Base-by-base conservation (phyloP, 2,329 filamentous ascomycete species). In the Tetracladium maxilliforme region DNA sequence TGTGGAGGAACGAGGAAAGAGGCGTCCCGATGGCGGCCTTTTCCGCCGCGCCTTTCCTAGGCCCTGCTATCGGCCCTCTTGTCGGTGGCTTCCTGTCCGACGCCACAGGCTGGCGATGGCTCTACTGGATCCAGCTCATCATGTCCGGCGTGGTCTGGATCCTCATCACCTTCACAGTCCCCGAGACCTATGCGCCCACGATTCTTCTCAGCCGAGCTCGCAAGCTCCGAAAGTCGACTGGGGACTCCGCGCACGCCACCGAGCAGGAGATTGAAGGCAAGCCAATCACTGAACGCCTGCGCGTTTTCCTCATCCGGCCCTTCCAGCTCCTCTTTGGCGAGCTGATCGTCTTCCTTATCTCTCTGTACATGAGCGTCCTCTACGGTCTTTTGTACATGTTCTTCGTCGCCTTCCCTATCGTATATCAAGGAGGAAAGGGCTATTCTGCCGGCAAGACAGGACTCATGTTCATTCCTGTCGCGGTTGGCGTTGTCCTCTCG, bases 1-100 rank as follows among this genome's bases (percentile, higher is more conserved):
- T 90, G n/a, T 92, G 80, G 80, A 70, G 55, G 30, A 81, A 74
- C 25, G 81, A 90, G 44, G 81, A 92, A 50, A 66, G 82, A 26
- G 82, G 81, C 40, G 75, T 90, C 3, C 79, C 82, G 11, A 90
- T 92, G 81, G 81, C 81, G 4, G 77, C 78, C 10, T 92, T 90
- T 47, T 77, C 69, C 9, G 80, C 81, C 3, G 81, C 81, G 1
- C 82, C 82, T 0, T 90, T 90, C 43, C 63, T 87, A 22, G 82
- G 82, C 1, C 82, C 82, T 24, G 80, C 78, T 3, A 73, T 80
- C 35, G 77, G 77, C 32, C 77, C 78, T 6, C 61, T 92, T 1
- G 64, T 76, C 6, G 84, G 83, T 35, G 83, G 81, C 8, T 92
- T 72, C 44, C 57, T 90, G 2, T 63, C 65, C 6, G 76, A 84